Percentiles rank a stretch among this genome's conserved stretches.
Evolutionary conservation across 805 yeast species (phyloP).

Genomic region (Myxozyma neglecta): DNA sequence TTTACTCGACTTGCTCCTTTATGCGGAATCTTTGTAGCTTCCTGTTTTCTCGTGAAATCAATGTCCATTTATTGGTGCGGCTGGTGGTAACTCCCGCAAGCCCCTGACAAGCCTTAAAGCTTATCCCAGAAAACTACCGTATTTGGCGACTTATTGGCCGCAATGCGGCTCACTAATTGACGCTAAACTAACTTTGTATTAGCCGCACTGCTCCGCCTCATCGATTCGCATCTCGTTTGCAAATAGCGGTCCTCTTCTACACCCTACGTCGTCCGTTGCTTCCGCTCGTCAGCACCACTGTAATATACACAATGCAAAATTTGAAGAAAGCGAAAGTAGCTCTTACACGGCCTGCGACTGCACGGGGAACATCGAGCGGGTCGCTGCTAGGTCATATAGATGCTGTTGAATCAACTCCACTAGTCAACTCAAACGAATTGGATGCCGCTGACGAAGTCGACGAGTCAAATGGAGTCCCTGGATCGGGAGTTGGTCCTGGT

Average conservation of each 20-base stretch:
- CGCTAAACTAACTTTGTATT: not conserved
- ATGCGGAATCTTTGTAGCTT: too few relatives aligned
- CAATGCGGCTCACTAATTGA: not conserved
- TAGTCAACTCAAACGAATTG: not conserved
- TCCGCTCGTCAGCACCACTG: not conserved
- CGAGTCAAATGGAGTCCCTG: slow-evolving; percentile 12
- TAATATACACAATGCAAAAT: slow-evolving; percentile 5
- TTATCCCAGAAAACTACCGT: not conserved
- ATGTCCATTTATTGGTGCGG: not conserved
- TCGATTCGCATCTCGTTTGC: not conserved
- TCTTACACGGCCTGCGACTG: slow-evolving; percentile 18
- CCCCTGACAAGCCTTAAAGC: not conserved
- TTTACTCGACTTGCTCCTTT: too few relatives aligned
- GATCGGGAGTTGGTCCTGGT: slow-evolving; percentile 3
- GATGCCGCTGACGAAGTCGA: not conserved
- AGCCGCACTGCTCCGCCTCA: not conserved
- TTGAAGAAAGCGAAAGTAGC: slow-evolving; percentile 18
- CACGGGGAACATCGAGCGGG: slow-evolving; percentile 10
- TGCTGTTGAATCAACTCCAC: slow-evolving; percentile 17
- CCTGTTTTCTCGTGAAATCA: not conserved
- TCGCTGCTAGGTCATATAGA: slow-evolving; percentile 4
- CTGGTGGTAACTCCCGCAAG: not conserved
- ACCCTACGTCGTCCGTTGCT: not conserved
- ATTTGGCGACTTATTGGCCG: not conserved
- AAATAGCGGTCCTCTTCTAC: not conserved